A percentile compares a stretch with the other conserved stretches of the same genome.
Evolutionary conservation across 2,329 filamentous ascomycete genomes (phyloP).

Genomic region (Karstenula rhodostoma): DNA sequence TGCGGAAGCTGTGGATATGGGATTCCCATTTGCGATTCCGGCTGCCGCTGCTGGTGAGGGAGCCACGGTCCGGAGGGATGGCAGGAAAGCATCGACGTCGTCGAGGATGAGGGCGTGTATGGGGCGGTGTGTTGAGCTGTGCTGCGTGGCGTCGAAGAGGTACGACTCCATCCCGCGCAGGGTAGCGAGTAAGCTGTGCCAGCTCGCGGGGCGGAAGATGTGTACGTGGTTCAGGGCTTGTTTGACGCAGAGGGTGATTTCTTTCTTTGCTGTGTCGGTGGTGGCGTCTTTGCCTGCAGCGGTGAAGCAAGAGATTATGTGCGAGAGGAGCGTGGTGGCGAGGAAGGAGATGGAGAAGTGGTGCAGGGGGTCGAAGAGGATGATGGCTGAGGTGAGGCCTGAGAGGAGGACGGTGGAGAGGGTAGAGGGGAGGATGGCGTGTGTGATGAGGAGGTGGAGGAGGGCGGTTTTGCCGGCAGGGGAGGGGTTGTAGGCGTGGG

Average conservation of each 20-base stretch:
- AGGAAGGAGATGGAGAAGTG: slow-evolving; percentile 63
- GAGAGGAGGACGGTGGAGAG: slow-evolving; percentile 36
- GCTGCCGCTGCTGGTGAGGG: not conserved
- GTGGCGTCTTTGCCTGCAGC: not conserved
- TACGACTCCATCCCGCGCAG: slow-evolving; percentile 58
- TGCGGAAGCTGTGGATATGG: slow-evolving; percentile 25
- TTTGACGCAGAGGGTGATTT: slow-evolving; percentile 41
- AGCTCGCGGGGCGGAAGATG: slow-evolving; percentile 64
- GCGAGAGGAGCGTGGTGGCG: slow-evolving; percentile 43
- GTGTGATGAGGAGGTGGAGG: slow-evolving; percentile 63
- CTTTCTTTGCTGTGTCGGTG: not conserved
- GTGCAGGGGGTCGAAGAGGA: slow-evolving; percentile 65
- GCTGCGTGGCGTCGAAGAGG: slow-evolving; percentile 59
- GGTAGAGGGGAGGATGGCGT: slow-evolving; percentile 58
- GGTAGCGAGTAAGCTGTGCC: slow-evolving; percentile 59
- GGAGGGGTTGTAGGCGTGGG: slow-evolving; percentile 46
- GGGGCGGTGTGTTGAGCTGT: slow-evolving; percentile 56
- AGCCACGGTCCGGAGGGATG: slow-evolving; percentile 14
- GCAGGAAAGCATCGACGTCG: slow-evolving; percentile 60
- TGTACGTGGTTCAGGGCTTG: slow-evolving; percentile 63
- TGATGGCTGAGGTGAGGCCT: slow-evolving; percentile 56
- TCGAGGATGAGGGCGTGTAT: slow-evolving; percentile 64
- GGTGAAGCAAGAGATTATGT: slow-evolving; percentile 16
- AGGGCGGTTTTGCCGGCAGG: slow-evolving; percentile 67
- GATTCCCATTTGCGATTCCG: too few relatives aligned